These are phyloP conservation scores for Zoysia japonica DNA, from an alignment of 176 grass and related monocot species.

Conservation along the genomic window DNA sequence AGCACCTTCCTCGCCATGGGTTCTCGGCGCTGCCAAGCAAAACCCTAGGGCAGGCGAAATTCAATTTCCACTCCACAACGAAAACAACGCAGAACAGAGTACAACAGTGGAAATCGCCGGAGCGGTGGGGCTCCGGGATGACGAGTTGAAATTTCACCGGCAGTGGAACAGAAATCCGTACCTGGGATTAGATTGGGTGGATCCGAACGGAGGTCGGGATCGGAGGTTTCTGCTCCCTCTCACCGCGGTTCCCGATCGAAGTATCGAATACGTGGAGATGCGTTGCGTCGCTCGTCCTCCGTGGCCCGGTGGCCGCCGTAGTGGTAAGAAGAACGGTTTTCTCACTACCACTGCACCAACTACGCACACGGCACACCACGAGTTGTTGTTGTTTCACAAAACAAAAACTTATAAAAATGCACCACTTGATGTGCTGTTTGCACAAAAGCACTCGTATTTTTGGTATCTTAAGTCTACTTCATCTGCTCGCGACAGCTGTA, in stretches of 20 bases:
- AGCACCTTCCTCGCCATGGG: slow-evolving; percentile 96
- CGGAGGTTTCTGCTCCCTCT: not conserved
- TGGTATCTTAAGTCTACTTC: not conserved
- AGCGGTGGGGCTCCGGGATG: not conserved
- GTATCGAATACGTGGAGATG: not conserved
- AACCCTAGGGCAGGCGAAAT: slow-evolving; percentile 36
- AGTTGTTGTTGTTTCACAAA: no score
- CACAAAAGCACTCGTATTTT: not conserved
- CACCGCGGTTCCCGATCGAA: not conserved
- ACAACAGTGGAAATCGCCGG: not conserved
- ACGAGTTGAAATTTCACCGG: not conserved
- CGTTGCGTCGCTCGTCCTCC: not conserved
- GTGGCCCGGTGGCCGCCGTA: not conserved
- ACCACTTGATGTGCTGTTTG: not conserved
- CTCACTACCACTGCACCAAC: not conserved
- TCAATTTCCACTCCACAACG: not conserved
- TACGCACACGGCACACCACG: no score
- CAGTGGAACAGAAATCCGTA: not conserved
- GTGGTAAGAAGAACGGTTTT: not conserved
- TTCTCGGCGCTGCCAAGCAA: not conserved
- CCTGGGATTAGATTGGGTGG: not conserved
- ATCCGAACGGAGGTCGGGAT: not conserved
- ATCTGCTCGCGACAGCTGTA: not conserved
- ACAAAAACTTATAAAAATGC: no score
- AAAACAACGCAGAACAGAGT: not conserved